These are phyloP conservation scores for barrel medic (Medicago truncatula) DNA, from an alignment of 306 rosid species.

Conservation along the genomic window DNA sequence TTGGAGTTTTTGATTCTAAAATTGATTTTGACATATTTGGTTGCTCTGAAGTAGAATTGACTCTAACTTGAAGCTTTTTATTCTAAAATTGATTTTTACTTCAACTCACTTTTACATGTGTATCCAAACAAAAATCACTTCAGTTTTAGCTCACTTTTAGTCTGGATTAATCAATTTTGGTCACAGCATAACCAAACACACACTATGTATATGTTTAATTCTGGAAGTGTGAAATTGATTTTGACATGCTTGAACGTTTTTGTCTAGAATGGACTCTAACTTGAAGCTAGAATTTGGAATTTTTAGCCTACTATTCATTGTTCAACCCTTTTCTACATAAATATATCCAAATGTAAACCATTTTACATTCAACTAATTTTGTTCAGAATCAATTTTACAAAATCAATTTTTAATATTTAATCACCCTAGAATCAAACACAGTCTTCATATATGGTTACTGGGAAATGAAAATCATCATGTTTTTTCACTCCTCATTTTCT, in stretches of 20 bases:
- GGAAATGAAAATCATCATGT: background rate
- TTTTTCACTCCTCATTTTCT: background rate
- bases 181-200: too few relatives aligned
- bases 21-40: too few relatives aligned
- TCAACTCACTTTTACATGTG: too few relatives aligned
- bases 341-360: too few relatives aligned
- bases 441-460: background rate
- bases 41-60: too few relatives aligned
- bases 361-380: background rate
- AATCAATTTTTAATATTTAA: background rate
- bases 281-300: background rate
- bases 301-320: background rate
- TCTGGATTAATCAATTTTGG: too few relatives aligned
- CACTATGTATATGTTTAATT: background rate
- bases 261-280: background rate
- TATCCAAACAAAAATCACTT: too few relatives aligned
- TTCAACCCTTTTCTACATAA: background rate
- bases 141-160: too few relatives aligned
- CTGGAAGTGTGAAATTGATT: background rate
- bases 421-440: background rate
- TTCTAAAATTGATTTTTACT: too few relatives aligned
- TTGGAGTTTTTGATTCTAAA: too few relatives aligned
- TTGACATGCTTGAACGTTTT: background rate
- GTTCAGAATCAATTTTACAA: background rate
- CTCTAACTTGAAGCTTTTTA: too few relatives aligned